Evolutionary conservation across 495 filamentous ascomycete genomes (phyloP).

Genomic region (Penicillium robsamsonii): DNA sequence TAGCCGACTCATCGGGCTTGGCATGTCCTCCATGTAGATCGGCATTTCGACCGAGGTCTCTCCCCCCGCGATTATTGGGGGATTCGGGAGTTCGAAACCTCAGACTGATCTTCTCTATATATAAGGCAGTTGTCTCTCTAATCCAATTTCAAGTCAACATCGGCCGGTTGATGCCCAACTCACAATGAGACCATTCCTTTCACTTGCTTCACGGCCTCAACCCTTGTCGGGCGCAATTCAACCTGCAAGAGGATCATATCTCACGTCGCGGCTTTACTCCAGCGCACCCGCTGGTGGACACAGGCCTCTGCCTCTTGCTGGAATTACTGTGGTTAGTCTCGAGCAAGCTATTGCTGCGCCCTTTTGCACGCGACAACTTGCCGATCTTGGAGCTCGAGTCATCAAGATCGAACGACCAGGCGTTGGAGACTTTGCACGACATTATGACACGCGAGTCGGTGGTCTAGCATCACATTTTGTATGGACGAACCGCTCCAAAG

Average conservation of each 20-base stretch:
- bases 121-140: neutral
- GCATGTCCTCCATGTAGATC: neutral
- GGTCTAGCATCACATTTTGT: slow-evolving; percentile 52
- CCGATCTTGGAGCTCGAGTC: slow-evolving; percentile 51
- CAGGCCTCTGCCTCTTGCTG: slow-evolving; percentile 38
- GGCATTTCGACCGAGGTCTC: neutral
- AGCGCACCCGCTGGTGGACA: slow-evolving; percentile 7
- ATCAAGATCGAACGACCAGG: slow-evolving; percentile 53
- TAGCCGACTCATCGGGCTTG: slow-evolving; percentile 11
- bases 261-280: slow-evolving; percentile 15
- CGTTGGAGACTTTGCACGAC: slow-evolving; percentile 50
- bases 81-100: neutral
- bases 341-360: slow-evolving; percentile 55
- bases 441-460: slow-evolving; percentile 48
- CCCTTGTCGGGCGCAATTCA: neutral
- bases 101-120: neutral
- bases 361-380: slow-evolving; percentile 52
- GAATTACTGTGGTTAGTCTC: slow-evolving; percentile 50
- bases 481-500: slow-evolving; percentile 54
- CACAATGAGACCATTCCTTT: slow-evolving; percentile 1
- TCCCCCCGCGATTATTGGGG: neutral
- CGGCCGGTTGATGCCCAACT: neutral
- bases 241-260: neutral
- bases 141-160: neutral
- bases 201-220: neutral